Conservation (phyloP, 495 filamentous ascomycete species). For the Xylaria telfairii region DNA sequence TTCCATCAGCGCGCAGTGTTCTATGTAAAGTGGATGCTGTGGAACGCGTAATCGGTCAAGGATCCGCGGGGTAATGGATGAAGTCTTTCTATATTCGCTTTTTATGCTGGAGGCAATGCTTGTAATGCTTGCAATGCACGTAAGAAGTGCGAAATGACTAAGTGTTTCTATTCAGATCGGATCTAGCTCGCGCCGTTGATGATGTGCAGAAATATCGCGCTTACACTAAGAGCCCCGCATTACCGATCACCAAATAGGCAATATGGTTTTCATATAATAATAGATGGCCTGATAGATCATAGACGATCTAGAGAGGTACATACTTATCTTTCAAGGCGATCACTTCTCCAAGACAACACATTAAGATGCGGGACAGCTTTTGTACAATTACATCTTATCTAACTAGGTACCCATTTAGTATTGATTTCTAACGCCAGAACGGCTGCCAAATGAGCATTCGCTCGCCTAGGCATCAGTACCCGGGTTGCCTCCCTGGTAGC, state of each 20-base stretch:
- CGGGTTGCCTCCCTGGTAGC: neutral
- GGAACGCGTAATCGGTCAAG: neutral
- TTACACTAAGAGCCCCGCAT: slow-evolving; percentile 16
- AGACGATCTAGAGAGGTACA: neutral
- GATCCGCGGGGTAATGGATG: neutral
- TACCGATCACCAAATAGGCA: slow-evolving; percentile 1
- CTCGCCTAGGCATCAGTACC: neutral
- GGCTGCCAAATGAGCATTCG: neutral
- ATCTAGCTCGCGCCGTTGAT: neutral
- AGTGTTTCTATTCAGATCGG: neutral
- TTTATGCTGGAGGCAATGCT: neutral
- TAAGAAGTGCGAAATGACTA: slow-evolving; percentile 17
- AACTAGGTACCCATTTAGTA: neutral
- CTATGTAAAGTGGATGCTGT: neutral
- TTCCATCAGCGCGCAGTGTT: neutral
- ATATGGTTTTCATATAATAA: neutral
- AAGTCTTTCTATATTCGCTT: neutral
- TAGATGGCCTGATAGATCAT: neutral
- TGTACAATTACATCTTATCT: neutral
- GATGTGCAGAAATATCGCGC: slow-evolving; percentile 16
- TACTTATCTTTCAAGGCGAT: neutral
- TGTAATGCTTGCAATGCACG: neutral
- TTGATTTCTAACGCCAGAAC: neutral
- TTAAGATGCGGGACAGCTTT: neutral
- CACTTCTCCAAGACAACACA: neutral